Evolutionary conservation across 805 yeast genomes (phyloP), one percentile per base, ranked within the genome.

Genomic region (Hagleromyces aurorensis): DNA sequence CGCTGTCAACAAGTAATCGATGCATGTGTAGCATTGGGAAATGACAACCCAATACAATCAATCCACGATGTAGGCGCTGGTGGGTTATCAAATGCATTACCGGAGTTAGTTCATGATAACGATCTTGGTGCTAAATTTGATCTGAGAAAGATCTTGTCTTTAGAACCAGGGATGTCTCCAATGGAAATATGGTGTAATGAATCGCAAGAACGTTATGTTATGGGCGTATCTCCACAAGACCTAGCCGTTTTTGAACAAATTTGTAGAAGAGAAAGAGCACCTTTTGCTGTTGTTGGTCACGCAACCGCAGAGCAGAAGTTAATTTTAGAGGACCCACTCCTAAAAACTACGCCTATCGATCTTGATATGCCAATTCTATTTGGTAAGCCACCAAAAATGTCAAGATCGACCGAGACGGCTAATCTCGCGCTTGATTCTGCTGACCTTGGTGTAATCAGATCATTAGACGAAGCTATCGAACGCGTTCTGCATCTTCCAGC

Each of bases 131-230:
- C 96, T 16, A 69, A 57, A 41, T 91, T 91, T 41, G 96, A 91
- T 59, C 69, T 91, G 43, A 76, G 99, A 61, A 81, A 87, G 33
- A 79, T 91, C 34, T 72, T 94, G 33, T 78, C 86, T 20, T 70
- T 86, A 42, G 99, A 91, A 59, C 94, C 95, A 27, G 94, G 96
- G 35, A 85, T 91, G 96, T 89, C 97, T 4, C 97, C 99, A 33
- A 84, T 91, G 94, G 98, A 91, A 65, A 85, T 91, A 41, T 91
- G 99, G 99, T 91, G 99, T 72, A 89, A 94, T 50, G 98, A 91
- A 63, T 91, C 97, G 2, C 99, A 91, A 64, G 99, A 91, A 61
- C 78, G 99, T 59, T 91, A 87, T 49, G 99, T 91, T 14, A 61
- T 91, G 47, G 97, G 95, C 43, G 94, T 91, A 39, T 70, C 85